These are phyloP conservation scores for Hypoxylon cercidicola DNA, from an alignment of 495 filamentous ascomycete species.

Conservation along the genomic window DNA sequence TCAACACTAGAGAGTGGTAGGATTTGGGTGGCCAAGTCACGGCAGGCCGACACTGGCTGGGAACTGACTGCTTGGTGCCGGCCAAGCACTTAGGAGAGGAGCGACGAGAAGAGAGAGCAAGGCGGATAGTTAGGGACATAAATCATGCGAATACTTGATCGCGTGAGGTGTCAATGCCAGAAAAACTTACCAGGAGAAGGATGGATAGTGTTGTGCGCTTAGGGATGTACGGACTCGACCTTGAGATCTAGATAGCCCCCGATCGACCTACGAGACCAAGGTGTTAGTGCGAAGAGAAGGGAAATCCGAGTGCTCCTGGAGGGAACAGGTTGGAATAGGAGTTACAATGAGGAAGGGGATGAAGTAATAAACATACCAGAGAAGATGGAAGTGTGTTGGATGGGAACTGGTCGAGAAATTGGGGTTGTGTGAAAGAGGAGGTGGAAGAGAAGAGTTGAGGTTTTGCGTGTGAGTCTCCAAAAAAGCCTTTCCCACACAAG, in stretches of 20 bases:
- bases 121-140: slow-evolving; percentile 29
- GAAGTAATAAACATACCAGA: slow-evolving; percentile 38
- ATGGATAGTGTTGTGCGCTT: slow-evolving; percentile 49
- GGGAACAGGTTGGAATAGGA: slow-evolving; percentile 5
- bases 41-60: slow-evolving; percentile 35
- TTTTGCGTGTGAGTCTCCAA: slow-evolving; percentile 48
- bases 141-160: slow-evolving; percentile 47
- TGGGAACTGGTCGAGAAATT: slow-evolving; percentile 42
- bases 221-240: slow-evolving; percentile 46
- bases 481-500: slow-evolving; percentile 48
- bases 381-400: slow-evolving; percentile 37
- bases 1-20: slow-evolving; percentile 3
- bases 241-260: slow-evolving; percentile 42
- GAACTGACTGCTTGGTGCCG: slow-evolving; percentile 28
- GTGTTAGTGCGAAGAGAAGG: slow-evolving; percentile 28
- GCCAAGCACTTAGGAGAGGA: slow-evolving; percentile 8
- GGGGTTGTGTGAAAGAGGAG: slow-evolving; percentile 50
- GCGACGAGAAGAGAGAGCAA: slow-evolving; percentile 21
- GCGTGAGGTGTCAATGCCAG: slow-evolving; percentile 48
- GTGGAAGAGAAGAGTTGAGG: slow-evolving; percentile 49
- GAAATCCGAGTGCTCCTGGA: slow-evolving; percentile 15
- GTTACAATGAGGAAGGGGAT: slow-evolving; percentile 26
- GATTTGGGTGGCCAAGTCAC: slow-evolving; percentile 18
- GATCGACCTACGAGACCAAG: slow-evolving; percentile 40
- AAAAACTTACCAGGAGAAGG: slow-evolving; percentile 52